Evolutionary conservation across 257 asterid species (phyloP).

Genomic region (Capsicum baccatum): DNA sequence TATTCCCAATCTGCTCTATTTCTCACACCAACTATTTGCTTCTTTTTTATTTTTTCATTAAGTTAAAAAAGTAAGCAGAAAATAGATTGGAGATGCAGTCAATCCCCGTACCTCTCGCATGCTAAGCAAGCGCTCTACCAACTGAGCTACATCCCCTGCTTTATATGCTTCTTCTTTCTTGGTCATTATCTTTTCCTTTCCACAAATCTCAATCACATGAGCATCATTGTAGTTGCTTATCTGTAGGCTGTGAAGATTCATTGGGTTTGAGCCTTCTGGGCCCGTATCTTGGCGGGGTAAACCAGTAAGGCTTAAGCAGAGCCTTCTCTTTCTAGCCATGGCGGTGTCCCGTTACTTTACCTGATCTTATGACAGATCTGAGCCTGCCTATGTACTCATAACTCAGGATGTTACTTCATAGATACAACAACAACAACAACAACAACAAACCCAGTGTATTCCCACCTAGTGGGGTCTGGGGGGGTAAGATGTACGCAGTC

Average conservation of each 20-base stretch:
- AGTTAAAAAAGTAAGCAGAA: no score
- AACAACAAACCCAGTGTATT: no score
- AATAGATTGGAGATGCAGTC: no score
- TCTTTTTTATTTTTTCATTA: no score
- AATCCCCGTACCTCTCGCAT: no score
- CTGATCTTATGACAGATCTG: neutral
- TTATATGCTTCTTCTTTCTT: neutral
- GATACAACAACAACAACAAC: no score
- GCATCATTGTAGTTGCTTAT: neutral
- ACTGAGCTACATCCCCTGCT: no score
- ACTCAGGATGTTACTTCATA: no score
- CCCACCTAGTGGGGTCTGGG: no score
- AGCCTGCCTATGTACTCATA: neutral
- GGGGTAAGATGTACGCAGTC: no score
- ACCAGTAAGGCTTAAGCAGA: neutral
- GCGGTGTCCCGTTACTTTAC: no score
- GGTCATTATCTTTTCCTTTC: neutral
- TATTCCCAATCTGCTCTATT: neutral
- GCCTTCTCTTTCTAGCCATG: neutral
- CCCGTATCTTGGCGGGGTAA: neutral
- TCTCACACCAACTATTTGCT: neutral
- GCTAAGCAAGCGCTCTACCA: no score
- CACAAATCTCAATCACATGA: neutral
- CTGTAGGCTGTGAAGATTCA: neutral
- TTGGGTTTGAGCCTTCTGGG: neutral